Evolutionary conservation across 2,329 filamentous ascomycete genomes (phyloP).

Genomic region (Apiospora koreana): DNA sequence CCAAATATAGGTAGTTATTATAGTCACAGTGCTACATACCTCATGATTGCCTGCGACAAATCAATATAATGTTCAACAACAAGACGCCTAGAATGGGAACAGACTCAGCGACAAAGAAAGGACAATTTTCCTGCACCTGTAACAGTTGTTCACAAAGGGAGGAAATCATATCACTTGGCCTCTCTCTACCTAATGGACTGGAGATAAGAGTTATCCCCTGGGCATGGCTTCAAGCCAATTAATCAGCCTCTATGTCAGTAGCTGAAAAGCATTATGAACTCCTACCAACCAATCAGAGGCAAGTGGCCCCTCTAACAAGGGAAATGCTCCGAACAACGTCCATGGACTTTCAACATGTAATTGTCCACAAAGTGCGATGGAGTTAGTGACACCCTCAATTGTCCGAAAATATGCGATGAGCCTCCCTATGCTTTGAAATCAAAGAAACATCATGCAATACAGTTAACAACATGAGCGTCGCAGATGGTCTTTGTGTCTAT

Average conservation of each 20-base stretch:
- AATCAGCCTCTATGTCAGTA: background rate
- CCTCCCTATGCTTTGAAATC: background rate
- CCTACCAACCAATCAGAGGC: background rate
- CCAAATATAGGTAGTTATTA: too few species aligned
- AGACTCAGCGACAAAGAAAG: too few species aligned
- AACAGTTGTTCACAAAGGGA: too few species aligned
- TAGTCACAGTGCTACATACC: too few species aligned
- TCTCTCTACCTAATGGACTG: background rate
- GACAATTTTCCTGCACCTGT: too few species aligned
- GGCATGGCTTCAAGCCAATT: background rate
- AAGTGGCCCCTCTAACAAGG: background rate
- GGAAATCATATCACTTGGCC: background rate
- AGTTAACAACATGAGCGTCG: background rate
- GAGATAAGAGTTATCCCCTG: background rate
- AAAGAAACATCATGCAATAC: background rate
- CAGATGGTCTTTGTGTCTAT: background rate
- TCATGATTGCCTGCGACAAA: too few species aligned
- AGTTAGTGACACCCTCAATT: background rate
- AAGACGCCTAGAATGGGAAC: background rate
- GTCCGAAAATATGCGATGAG: background rate
- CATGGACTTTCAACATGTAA: background rate
- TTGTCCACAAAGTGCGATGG: background rate
- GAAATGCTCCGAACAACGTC: background rate
- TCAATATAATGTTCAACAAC: too few species aligned
- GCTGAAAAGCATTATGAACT: background rate